phyloP scores from a whole-genome alignment of 306 rosid species.

The Amphicarpaea edgeworthii region DNA sequence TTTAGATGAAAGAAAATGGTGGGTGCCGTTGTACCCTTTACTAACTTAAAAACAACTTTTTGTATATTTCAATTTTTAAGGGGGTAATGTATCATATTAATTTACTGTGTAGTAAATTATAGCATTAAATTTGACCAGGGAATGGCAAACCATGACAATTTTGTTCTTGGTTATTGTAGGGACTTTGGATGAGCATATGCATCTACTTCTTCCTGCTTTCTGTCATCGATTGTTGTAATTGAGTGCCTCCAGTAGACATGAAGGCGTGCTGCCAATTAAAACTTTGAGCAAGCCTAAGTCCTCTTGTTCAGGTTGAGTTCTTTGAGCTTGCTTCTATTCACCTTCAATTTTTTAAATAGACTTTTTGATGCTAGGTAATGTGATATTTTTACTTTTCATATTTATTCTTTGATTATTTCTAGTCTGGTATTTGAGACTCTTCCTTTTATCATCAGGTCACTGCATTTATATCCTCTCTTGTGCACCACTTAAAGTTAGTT shows the following conservation, averaged over 20 bases:
- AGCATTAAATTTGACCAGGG: constrained; percentile 4
- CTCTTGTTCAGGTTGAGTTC: constrained; percentile 88
- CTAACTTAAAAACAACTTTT: constrained; percentile 21
- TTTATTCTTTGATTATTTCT: constrained; percentile 42
- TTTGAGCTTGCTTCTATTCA: constrained; percentile 36
- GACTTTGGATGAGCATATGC: constrained; percentile 99
- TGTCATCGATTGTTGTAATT: constrained; percentile 93
- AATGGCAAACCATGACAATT: constrained; percentile 21
- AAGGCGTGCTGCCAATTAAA: constrained; percentile 90
- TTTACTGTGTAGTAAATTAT: constrained; percentile 26
- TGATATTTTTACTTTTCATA: not conserved
- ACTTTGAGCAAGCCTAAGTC: constrained; percentile 90
- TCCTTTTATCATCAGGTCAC: constrained; percentile 71
- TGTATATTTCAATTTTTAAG: constrained; percentile 12
- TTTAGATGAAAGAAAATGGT: constrained; percentile 20
- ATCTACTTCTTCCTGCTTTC: constrained; percentile 97
- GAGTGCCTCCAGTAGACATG: constrained; percentile 86
- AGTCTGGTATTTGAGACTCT: constrained; percentile 27
- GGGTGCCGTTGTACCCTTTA: constrained; percentile 7
- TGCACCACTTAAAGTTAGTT: constrained; percentile 96
- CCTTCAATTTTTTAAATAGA: not conserved
- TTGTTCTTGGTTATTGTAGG: constrained; percentile 62
- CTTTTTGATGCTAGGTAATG: constrained; percentile 11
- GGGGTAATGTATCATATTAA: constrained; percentile 22
- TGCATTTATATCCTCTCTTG: constrained; percentile 96